Percentiles rank a stretch among this genome's conserved stretches.
Evolutionary conservation across 257 asterid genomes (phyloP).

Genomic region (Ocimum tenuiflorum): DNA sequence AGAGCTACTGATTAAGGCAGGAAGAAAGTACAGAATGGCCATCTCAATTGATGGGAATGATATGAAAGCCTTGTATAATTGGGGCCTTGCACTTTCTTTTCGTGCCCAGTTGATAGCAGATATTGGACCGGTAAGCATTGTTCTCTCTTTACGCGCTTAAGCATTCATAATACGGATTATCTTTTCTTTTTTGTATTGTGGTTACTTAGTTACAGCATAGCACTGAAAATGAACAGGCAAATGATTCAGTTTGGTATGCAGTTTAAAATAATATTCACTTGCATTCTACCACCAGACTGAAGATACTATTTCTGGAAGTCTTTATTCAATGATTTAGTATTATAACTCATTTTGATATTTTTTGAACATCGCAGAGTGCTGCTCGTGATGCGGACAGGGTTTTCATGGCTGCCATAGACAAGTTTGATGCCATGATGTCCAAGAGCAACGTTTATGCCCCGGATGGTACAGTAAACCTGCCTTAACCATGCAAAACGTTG

Average conservation of each 20-base stretch:
- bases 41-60: conserved; percentile 83
- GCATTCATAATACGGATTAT: neutral
- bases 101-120: conserved; percentile 91
- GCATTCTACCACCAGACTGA: neutral
- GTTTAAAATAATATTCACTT: neutral
- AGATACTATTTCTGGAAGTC: neutral
- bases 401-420: conserved; percentile 91
- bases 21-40: conserved; percentile 71
- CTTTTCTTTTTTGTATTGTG: neutral
- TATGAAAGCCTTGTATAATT: conserved; percentile 75
- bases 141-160: too few relatives aligned
- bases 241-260: neutral
- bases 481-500: neutral
- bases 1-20: conserved; percentile 75
- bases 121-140: conserved; percentile 72
- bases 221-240: neutral
- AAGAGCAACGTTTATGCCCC: conserved; percentile 70
- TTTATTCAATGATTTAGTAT: neutral
- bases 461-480: conserved; percentile 49
- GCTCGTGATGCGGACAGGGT: conserved; percentile 80
- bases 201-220: conserved; percentile 8
- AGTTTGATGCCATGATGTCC: conserved; percentile 86
- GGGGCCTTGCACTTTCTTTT: conserved; percentile 88
- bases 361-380: conserved; percentile 46
- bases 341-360: conserved; percentile 4